Base-by-base conservation (phyloP, 805 yeast species). In the Metschnikowia drakensbergensis region DNA sequence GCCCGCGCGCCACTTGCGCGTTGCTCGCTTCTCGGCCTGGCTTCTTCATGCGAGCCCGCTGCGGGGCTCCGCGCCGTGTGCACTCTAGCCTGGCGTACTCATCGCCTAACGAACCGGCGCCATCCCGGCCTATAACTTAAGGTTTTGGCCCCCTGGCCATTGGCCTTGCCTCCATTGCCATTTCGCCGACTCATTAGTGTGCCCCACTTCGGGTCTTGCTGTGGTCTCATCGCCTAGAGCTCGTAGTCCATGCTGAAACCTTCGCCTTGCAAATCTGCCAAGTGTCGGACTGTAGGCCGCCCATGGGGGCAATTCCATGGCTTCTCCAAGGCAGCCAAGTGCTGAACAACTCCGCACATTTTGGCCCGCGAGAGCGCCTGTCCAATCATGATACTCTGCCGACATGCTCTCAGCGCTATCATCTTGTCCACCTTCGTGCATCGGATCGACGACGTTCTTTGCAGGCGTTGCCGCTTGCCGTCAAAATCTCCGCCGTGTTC, bases 261-360 rank as follows among this genome's bases (percentile, higher is more conserved):
- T 17, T 34, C 42, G 17, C 58, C 52, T 23, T 62, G 57, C 30
- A 84, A 60, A 48, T 87, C 89, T 51, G 84, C 80, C 50, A 92
- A 71, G 65, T 92, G 97, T 47, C 99, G 76, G 86, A 94, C 82
- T 1, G 99, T 94, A 0, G 99, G 99, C 54, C 99, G 72, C 0
- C 99, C 99, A 67, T 94, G 99, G 0, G 99, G 99, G 60, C 90
- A 83, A 58, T 84, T 86, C 99, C 99, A 94, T 0, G 99, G 99
- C 61, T 88, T 88, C 52, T 89, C 91, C 34, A 94, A 71, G 0
- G 64, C 69, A 9, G 92, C 80, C 45, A 94, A 69, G 59, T 89
- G 77, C 29, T 69, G 62, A 5, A 94, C 91, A 2, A 94, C 81
- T 34, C 60, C 69, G 1, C 65, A 62, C 99, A 94, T 94, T 6